Base-by-base conservation (phyloP, 1,284 basidiomycete genomes). In the Austropuccinia psidii region DNA sequence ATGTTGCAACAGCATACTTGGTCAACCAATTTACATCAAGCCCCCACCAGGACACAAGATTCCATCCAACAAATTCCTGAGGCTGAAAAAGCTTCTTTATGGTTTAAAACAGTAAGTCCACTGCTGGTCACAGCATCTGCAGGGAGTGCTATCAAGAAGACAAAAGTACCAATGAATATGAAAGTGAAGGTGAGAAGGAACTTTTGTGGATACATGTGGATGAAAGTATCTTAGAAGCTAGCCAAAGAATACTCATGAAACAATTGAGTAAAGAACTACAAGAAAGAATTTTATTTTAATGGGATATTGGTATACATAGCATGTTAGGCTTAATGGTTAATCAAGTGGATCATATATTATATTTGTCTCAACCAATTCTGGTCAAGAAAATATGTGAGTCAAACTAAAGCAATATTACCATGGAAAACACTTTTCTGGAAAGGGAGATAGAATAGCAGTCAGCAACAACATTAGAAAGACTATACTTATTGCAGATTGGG, bases 121-220 rank as follows among this genome's bases (percentile, higher is more conserved):
- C 2, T 67, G 65, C 29, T 67, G 65, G 65, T 67, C 49, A 49
- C 43, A 29, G 8, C 45, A 65, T 13, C 27, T 68, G 15, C 15
- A 35, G 21, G 35, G 29, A 4, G 29, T 29, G 15, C 19, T 68
- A 47, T 41, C 35, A 50, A 2, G 21, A 50, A 17, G 65, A 67
- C 35, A 21, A 52, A 19, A 33, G n/a, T 15, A 33, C 31, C 5
- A 54, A 67, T 29, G n/a, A 37, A n/a, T 41, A 35, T 19, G 6
- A 54, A 2, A 1, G 19, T 37, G 29, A 21, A 31, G 45, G 4
- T 24, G 29, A 54, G n/a, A n/a, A n/a, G n/a, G n/a, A n/a, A n/a
- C n/a, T n/a, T n/a, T n/a, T n/a, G n/a, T 66, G 64, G 64, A 39
- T 67, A 15, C 65, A 67, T 17, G 24, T 52, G 5, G 33, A 66